Evolutionary conservation across 2,329 filamentous ascomycete genomes (phyloP).

Genomic region (Paraphoma chrysanthemicola): DNA sequence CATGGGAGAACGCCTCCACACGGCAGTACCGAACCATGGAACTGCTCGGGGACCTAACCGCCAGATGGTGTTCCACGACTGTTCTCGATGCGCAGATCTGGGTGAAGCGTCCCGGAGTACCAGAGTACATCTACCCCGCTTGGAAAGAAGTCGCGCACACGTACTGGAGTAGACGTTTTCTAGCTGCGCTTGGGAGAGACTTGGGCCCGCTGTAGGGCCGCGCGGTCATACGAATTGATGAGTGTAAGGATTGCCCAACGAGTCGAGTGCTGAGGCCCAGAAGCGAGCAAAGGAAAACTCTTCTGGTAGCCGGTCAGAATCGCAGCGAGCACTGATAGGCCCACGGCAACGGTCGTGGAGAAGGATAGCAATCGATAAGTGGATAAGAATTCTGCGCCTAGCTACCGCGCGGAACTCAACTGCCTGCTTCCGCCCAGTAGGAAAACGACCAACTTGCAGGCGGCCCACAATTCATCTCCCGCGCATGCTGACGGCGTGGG

Average conservation of each 20-base stretch:
- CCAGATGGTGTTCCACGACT: slow-evolving; percentile 13
- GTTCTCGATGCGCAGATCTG: slow-evolving; percentile 6
- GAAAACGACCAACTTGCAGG: slow-evolving; percentile 17
- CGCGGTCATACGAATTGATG: slow-evolving; percentile 13
- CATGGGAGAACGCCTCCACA: slow-evolving; percentile 11
- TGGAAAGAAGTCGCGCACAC: slow-evolving; percentile 1
- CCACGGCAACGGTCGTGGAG: slow-evolving; percentile 25
- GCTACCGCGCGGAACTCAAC: slow-evolving; percentile 30
- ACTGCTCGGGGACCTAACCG: slow-evolving; percentile 7
- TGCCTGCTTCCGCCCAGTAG: slow-evolving; percentile 23
- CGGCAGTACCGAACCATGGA: slow-evolving; percentile 13
- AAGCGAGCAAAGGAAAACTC: slow-evolving; percentile 27
- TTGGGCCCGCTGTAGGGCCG: slow-evolving; percentile 15
- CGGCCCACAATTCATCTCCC: slow-evolving; percentile 44
- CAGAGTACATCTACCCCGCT: slow-evolving; percentile 15
- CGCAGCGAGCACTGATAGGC: slow-evolving; percentile 20
- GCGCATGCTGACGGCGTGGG: slow-evolving; percentile 31
- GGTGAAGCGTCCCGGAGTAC: background rate
- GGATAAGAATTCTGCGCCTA: slow-evolving; percentile 36
- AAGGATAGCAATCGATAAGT: slow-evolving; percentile 44
- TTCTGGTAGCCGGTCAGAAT: slow-evolving; percentile 16
- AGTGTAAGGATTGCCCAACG: slow-evolving; percentile 10
- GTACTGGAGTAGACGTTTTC: slow-evolving; percentile 13
- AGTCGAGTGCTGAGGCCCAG: slow-evolving; percentile 8
- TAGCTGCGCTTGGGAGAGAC: slow-evolving; percentile 11